Conservation (phyloP, 208 protist genomes). For the Tritrichomonas foetus region DNA sequence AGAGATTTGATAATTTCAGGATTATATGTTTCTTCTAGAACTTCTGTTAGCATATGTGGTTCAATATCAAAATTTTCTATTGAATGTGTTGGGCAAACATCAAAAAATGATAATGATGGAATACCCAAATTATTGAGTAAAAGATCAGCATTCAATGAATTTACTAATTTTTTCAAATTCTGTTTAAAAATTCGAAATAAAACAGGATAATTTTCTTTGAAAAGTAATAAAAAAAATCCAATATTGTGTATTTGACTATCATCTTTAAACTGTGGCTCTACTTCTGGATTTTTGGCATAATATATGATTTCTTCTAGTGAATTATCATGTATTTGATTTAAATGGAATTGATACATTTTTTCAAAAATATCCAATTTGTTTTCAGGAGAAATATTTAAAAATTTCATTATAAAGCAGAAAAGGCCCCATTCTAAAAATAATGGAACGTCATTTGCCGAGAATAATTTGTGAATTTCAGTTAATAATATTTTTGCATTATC, state of each 20-base stretch:
- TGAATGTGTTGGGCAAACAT: background rate
- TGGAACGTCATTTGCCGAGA: no score
- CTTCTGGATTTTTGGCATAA: background rate
- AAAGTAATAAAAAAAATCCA: background rate
- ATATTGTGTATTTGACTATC: background rate
- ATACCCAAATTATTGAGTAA: background rate
- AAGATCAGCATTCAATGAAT: background rate
- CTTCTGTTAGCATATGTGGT: background rate
- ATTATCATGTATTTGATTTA: background rate
- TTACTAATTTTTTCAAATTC: background rate
- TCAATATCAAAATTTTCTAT: background rate
- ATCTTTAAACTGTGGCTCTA: background rate
- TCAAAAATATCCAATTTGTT: background rate
- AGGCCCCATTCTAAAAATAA: background rate
- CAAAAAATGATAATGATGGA: background rate
- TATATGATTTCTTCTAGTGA: background rate
- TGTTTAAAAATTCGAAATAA: background rate
- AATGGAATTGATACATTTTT: background rate
- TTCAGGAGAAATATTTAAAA: background rate
- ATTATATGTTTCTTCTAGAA: background rate
- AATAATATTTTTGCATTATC: no score
- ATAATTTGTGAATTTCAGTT: no score
- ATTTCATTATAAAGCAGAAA: background rate
- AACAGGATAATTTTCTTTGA: background rate
- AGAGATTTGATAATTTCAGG: background rate